phyloP scores from a whole-genome alignment of 2,329 filamentous ascomycete genomes.

The Hortaea werneckii region DNA sequence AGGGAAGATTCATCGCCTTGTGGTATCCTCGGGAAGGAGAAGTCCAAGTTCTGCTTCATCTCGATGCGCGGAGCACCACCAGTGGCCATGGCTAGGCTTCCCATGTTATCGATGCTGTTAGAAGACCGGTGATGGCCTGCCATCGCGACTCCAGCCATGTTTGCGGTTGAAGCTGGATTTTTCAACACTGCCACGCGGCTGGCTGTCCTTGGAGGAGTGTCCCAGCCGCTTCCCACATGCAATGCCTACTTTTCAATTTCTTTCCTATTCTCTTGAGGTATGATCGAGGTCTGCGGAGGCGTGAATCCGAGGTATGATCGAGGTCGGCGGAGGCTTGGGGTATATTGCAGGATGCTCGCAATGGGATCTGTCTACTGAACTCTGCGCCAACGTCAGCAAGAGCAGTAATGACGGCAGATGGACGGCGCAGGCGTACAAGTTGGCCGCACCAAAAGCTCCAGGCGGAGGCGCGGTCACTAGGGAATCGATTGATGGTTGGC shows the following conservation, averaged over 20 bases:
- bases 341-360: neutral
- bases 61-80: slow-evolving; percentile 24
- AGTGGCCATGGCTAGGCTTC: slow-evolving; percentile 7
- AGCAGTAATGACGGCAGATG: neutral
- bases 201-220: too few species aligned
- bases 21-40: slow-evolving; percentile 36
- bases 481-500: too few species aligned
- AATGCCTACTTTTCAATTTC: too few species aligned
- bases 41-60: slow-evolving; percentile 38
- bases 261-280: too few species aligned
- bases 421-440: neutral
- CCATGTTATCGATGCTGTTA: slow-evolving; percentile 31
- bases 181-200: neutral
- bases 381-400: neutral
- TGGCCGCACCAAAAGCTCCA: neutral
- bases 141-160: slow-evolving; percentile 19
- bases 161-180: neutral
- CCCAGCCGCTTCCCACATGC: too few species aligned
- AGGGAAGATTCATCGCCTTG: slow-evolving; percentile 5
- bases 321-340: neutral
- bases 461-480: neutral
- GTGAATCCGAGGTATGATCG: too few species aligned
- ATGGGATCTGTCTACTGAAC: neutral
- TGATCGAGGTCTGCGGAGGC: neutral
- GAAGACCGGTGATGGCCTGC: slow-evolving; percentile 21